Base-by-base conservation (phyloP, 768 basidiomycete species). In the Nevesoporus exiguus region DNA sequence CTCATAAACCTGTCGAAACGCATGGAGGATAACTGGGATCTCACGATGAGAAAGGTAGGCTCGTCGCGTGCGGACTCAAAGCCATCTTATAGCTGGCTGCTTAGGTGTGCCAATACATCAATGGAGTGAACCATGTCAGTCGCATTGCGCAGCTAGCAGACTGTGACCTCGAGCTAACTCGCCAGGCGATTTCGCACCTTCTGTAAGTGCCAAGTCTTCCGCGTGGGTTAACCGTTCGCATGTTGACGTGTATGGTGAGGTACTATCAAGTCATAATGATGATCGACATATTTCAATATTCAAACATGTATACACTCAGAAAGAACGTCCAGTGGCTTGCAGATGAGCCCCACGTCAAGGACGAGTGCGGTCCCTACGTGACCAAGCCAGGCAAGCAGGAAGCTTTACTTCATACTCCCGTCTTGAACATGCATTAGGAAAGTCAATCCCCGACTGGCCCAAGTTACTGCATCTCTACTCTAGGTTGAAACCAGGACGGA, bases 181-280 rank as follows among this genome's bases (percentile, higher is more conserved):
- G 93, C 45, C 83, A 87, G 56, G 93, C 93, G 10, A 85, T 99
- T 47, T 86, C 90, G 17, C 97, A 99, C 73, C 80, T 99, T 27
- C 71, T 99, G 93, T 97, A 61, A 73, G 88, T 57, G 1, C 19
- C 40, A 14, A 36, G 14, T 41, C 13, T 27, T 25, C 6, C 40
- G 13, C n/a, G 13, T 51, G 25, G 33, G 24, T 21, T 11, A 22
- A 40, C 25, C 17, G 27, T n/a, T 36, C 34, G 40, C 43, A 51
- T 37, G 5, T 59, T 64, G 30, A 51, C 34, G 41, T 24, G 22
- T 27, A 52, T 17, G 42, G 24, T n/a, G 58, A 95, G 93, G 41
- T 97, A 93, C 65, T 98, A 98, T 67, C 93, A 97, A 73, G 93
- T 95, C 39, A 85, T 97, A 59, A 93, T 98, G 89, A 89, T 86